These are phyloP conservation scores for Ziziphus jujuba DNA, from an alignment of 306 rosid species.

Conservation along the genomic window DNA sequence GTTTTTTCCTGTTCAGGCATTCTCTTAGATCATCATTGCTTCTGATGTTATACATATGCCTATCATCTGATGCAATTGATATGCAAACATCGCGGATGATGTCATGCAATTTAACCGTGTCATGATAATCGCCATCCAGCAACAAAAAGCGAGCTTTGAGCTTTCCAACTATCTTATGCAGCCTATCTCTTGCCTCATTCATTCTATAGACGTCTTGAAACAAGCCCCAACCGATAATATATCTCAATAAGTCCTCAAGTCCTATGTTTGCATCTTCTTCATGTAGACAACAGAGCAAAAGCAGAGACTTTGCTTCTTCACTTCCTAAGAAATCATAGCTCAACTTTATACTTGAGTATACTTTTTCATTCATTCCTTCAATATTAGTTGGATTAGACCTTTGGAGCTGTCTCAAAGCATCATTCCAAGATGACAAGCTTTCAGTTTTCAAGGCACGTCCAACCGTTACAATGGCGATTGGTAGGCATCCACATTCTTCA, in stretches of 20 bases:
- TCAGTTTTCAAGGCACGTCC: conserved; percentile 21
- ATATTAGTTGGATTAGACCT: not conserved
- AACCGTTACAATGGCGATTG: conserved; percentile 32
- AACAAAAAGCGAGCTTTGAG: conserved; percentile 26
- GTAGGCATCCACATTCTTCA: conserved; percentile 37
- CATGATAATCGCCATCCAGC: accelerated
- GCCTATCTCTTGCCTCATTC: conserved; percentile 24
- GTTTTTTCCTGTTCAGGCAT: not conserved
- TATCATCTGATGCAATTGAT: not conserved
- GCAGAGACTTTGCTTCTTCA: conserved; percentile 11
- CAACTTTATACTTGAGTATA: conserved; percentile 7
- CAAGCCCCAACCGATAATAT: conserved; percentile 17
- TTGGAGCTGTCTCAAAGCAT: conserved; percentile 14
- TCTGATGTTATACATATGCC: not conserved
- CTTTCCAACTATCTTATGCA: conserved; percentile 8
- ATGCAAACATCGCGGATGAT: conserved; percentile 19
- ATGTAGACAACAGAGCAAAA: conserved; percentile 27
- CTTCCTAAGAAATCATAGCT: conserved; percentile 12
- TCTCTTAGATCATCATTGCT: not conserved
- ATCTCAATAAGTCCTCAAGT: conserved; percentile 16
- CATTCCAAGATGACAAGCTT: conserved; percentile 14
- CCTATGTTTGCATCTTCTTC: conserved; percentile 24
- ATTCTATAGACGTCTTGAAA: not conserved
- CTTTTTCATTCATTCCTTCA: not conserved
- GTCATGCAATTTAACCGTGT: conserved; percentile 6